phyloP scores from a whole-genome alignment of 202 grass and related monocot species.

The Miscanthus sacchariflorus region DNA sequence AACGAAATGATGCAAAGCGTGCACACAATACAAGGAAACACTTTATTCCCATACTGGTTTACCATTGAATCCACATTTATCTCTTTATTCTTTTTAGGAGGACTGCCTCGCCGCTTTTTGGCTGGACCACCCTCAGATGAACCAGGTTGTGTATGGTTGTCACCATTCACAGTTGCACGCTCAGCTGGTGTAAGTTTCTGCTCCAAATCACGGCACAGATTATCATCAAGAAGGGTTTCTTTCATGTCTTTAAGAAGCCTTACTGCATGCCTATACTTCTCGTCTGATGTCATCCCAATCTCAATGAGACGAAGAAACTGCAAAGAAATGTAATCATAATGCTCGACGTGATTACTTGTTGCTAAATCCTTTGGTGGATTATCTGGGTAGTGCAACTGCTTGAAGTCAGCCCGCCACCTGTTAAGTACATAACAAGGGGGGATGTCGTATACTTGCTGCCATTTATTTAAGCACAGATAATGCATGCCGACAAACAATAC shows the following conservation, averaged over 20 bases:
- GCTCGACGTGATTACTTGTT: constrained; percentile 60
- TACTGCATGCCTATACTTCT: constrained; percentile 64
- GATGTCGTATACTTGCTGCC: constrained; percentile 71
- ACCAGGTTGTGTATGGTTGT: constrained; percentile 50
- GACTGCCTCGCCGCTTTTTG: constrained; percentile 68
- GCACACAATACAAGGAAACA: constrained; percentile 21
- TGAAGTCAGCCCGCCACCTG: constrained; percentile 71
- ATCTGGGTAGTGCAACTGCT: constrained; percentile 54
- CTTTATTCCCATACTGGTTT: constrained; percentile 52
- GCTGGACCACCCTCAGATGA: constrained; percentile 60
- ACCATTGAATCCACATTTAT: constrained; percentile 49
- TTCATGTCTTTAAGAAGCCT: constrained; percentile 61
- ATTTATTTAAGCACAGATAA: constrained; percentile 74
- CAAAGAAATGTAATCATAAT: constrained; percentile 71
- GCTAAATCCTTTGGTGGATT: constrained; percentile 56
- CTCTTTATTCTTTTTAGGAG: constrained; percentile 75
- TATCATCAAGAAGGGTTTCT: constrained; percentile 72
- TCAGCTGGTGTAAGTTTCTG: constrained; percentile 61
- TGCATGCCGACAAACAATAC: constrained; percentile 71
- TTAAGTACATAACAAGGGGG: constrained; percentile 62
- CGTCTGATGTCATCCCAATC: constrained; percentile 61
- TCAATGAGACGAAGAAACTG: constrained; percentile 77
- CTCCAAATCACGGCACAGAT: constrained; percentile 63
- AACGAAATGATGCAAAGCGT: constrained; percentile 7
- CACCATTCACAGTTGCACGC: constrained; percentile 49